Evolutionary conservation across 2,329 filamentous ascomycete genomes (phyloP).

Genomic region (Geoglossum cookeanum): DNA sequence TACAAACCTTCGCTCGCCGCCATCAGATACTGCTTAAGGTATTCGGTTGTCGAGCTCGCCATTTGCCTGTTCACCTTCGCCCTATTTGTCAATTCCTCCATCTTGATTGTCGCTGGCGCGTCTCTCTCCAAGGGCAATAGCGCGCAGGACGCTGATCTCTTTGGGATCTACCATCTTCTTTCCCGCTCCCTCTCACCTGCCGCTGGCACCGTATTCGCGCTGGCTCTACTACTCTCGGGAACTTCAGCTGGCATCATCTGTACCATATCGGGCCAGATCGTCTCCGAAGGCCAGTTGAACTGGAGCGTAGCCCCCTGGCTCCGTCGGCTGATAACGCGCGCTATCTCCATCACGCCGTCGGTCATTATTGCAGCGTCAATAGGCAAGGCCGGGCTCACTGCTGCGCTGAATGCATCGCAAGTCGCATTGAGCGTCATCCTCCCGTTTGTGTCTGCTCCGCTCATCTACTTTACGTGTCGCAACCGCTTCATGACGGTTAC

Average conservation of each 20-base stretch:
- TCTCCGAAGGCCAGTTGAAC: constrained; percentile 61
- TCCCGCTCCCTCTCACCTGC: constrained; percentile 47
- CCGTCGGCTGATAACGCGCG: constrained; percentile 55
- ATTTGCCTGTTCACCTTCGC: constrained; percentile 66
- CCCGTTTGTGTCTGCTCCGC: constrained; percentile 63
- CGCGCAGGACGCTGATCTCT: constrained; percentile 55
- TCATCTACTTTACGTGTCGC: constrained; percentile 71
- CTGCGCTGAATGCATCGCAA: constrained; percentile 56
- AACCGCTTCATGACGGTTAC: constrained; percentile 61
- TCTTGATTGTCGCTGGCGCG: constrained; percentile 64
- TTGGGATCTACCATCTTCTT: constrained; percentile 61
- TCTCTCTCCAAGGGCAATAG: constrained; percentile 45
- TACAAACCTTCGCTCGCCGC: constrained; percentile 55
- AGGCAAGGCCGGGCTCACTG: constrained; percentile 48
- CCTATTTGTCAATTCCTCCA: constrained; percentile 66
- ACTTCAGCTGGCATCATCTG: constrained; percentile 71
- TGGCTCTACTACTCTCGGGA: constrained; percentile 63
- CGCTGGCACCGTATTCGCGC: constrained; percentile 67
- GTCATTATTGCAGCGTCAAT: constrained; percentile 71
- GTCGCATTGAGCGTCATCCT: constrained; percentile 61
- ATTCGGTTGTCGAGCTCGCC: constrained; percentile 50
- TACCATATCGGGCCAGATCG: constrained; percentile 80
- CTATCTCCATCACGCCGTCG: constrained; percentile 61
- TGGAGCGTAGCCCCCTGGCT: constrained; percentile 63
- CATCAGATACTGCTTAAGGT: constrained; percentile 55